Evolutionary conservation across 805 yeast genomes (phyloP).

Genomic region (Candida caryicola): DNA sequence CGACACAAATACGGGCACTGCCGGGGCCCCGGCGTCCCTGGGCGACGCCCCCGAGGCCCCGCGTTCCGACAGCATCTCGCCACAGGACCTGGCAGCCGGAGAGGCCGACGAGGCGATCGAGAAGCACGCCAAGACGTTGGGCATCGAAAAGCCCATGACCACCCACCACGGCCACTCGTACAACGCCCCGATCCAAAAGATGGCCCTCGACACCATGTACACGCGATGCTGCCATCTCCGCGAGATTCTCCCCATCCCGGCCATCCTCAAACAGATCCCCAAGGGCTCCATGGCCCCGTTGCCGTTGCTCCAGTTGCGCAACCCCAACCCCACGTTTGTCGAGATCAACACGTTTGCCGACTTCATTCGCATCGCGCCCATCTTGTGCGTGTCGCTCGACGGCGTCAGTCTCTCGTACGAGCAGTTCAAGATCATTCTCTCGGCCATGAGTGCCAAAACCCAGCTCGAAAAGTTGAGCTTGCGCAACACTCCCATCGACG

Average conservation of each 20-base stretch:
- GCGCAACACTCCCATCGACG: conserved; percentile 71
- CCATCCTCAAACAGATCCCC: conserved; percentile 78
- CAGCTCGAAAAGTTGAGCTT: conserved; percentile 71
- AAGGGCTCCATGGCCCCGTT: conserved; percentile 75
- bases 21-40: neutral
- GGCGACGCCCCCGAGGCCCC: conserved; percentile 14
- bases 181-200: conserved; percentile 36
- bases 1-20: conserved; percentile 2
- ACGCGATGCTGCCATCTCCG: conserved; percentile 91
- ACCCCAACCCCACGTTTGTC: conserved; percentile 86
- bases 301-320: conserved; percentile 65
- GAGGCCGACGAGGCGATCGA: conserved; percentile 22
- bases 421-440: conserved; percentile 71
- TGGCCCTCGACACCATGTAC: conserved; percentile 70
- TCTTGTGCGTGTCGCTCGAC: conserved; percentile 71
- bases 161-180: conserved; percentile 18
- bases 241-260: conserved; percentile 89
- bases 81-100: neutral
- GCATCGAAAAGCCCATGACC: conserved; percentile 35
- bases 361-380: conserved; percentile 81
- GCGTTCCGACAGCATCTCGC: conserved; percentile 5
- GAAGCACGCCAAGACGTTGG: conserved; percentile 22
- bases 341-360: conserved; percentile 88
- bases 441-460: conserved; percentile 64
- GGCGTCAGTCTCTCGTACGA: conserved; percentile 71